phyloP scores from a whole-genome alignment of 257 asterid genomes.

The Solanum etuberosum region DNA sequence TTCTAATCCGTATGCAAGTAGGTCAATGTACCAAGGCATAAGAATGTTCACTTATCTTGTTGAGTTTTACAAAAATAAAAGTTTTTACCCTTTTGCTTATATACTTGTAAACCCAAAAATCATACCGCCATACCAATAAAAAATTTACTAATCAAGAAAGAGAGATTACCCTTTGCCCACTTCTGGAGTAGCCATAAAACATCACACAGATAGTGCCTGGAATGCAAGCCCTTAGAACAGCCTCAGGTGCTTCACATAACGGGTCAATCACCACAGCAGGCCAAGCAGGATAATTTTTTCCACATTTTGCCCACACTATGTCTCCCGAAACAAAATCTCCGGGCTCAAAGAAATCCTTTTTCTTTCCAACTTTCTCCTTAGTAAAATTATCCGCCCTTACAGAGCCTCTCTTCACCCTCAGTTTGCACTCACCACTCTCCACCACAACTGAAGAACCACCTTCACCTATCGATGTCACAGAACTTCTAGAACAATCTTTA shows the following conservation, averaged over 20 bases:
- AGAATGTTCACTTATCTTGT: not conserved
- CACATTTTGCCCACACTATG: conserved; percentile 91
- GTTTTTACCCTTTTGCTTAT: conserved; percentile 48
- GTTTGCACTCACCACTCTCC: conserved; percentile 21
- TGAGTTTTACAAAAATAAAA: not conserved
- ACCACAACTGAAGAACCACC: conserved; percentile 29
- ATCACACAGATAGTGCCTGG: conserved; percentile 80
- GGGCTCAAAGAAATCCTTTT: conserved; percentile 46
- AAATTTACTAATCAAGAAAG: not conserved
- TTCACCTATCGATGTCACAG: conserved; percentile 41
- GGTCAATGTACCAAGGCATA: not conserved
- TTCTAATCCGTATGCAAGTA: not conserved
- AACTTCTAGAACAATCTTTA: conserved; percentile 28
- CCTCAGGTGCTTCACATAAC: conserved; percentile 61
- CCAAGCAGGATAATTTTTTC: conserved; percentile 87
- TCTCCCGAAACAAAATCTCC: conserved; percentile 61
- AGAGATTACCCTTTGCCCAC: conserved; percentile 61
- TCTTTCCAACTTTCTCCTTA: conserved; percentile 32
- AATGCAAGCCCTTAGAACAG: conserved; percentile 63
- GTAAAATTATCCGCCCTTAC: conserved; percentile 10
- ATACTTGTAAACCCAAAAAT: not conserved
- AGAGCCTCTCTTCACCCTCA: conserved; percentile 1
- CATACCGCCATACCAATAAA: not conserved
- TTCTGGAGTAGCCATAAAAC: conserved; percentile 77
- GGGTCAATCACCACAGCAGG: conserved; percentile 91